A percentile compares a stretch with the other conserved stretches of the same genome.
These are phyloP conservation scores for Xylaria sp. DNA, from an alignment of 2,329 filamentous ascomycete genomes.

Conservation along the genomic window DNA sequence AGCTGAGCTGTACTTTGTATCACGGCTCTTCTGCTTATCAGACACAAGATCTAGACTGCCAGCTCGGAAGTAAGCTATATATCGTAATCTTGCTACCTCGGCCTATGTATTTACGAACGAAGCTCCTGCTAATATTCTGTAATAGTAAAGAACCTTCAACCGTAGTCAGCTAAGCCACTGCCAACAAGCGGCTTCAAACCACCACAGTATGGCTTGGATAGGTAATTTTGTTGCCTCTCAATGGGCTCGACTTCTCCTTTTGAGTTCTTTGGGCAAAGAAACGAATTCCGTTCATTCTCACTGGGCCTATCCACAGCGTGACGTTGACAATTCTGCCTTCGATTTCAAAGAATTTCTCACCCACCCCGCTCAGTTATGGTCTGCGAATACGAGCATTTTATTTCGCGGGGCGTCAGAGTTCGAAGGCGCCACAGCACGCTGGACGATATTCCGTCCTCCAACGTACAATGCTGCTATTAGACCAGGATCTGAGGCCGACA, in stretches of 20 bases:
- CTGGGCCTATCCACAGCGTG: not conserved
- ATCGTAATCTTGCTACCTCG: not conserved
- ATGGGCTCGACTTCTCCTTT: constrained; percentile 1
- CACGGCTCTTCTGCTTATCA: not conserved
- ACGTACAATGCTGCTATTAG: constrained; percentile 7
- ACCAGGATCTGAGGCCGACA: constrained; percentile 1
- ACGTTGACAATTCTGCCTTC: not conserved
- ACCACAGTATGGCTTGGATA: constrained; percentile 3
- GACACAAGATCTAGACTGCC: not conserved
- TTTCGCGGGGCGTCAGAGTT: not conserved
- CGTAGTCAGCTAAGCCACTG: too few relatives aligned
- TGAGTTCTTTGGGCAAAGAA: not conserved
- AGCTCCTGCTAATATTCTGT: too few relatives aligned
- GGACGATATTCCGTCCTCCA: constrained; percentile 6
- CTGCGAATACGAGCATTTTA: constrained; percentile 2
- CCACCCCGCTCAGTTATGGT: not conserved
- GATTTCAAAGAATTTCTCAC: constrained; percentile 1
- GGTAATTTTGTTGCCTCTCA: not conserved
- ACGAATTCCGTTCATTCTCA: not conserved
- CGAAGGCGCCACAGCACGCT: constrained; percentile 4
- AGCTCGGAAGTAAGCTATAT: not conserved
- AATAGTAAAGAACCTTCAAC: too few relatives aligned
- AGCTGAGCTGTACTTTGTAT: not conserved
- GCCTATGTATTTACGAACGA: not conserved
- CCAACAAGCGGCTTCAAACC: not conserved